Evolutionary conservation across 768 basidiomycete genomes (phyloP).

Genomic region (Tricholoma sp.): DNA sequence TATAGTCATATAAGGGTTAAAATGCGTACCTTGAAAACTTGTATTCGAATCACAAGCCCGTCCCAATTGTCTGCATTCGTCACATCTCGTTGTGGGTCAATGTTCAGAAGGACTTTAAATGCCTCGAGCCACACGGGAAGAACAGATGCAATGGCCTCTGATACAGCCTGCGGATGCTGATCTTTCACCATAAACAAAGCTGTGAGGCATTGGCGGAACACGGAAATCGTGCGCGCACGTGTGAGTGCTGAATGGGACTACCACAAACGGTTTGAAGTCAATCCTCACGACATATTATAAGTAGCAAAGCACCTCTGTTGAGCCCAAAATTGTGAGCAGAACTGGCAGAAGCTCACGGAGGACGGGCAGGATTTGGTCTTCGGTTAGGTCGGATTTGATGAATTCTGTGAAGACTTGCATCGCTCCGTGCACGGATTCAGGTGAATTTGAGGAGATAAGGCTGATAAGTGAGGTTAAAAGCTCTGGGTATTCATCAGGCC

Average conservation of each 20-base stretch:
- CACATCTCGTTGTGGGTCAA: slow-evolving; percentile 62
- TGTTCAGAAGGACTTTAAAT: slow-evolving; percentile 68
- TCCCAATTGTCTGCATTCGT: slow-evolving; percentile 68
- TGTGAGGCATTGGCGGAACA: slow-evolving; percentile 86
- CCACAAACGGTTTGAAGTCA: background rate
- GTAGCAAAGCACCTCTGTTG: slow-evolving; percentile 49
- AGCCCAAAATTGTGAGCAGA: slow-evolving; percentile 73
- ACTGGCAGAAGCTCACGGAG: slow-evolving; percentile 87
- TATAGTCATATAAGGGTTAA: background rate
- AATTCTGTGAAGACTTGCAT: slow-evolving; percentile 97
- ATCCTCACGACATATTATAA: background rate
- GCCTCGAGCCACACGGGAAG: slow-evolving; percentile 92
- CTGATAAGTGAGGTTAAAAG: slow-evolving; percentile 72
- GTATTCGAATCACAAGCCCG: slow-evolving; percentile 68
- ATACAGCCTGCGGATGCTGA: slow-evolving; percentile 81
- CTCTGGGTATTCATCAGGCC: slow-evolving; percentile 95
- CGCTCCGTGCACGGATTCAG: slow-evolving; percentile 85
- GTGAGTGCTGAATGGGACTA: slow-evolving; percentile 75
- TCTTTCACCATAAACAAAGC: slow-evolving; percentile 95
- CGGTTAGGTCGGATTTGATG: slow-evolving; percentile 86
- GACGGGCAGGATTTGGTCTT: slow-evolving; percentile 92
- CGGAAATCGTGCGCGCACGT: slow-evolving; percentile 77
- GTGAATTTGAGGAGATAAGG: slow-evolving; percentile 67
- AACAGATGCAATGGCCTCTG: slow-evolving; percentile 73
- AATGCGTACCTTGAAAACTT: slow-evolving; percentile 72